Evolutionary conservation across 2,329 filamentous ascomycete genomes (phyloP), one percentile per base, ranked within the genome.

Genomic region (Didymella pomorum): DNA sequence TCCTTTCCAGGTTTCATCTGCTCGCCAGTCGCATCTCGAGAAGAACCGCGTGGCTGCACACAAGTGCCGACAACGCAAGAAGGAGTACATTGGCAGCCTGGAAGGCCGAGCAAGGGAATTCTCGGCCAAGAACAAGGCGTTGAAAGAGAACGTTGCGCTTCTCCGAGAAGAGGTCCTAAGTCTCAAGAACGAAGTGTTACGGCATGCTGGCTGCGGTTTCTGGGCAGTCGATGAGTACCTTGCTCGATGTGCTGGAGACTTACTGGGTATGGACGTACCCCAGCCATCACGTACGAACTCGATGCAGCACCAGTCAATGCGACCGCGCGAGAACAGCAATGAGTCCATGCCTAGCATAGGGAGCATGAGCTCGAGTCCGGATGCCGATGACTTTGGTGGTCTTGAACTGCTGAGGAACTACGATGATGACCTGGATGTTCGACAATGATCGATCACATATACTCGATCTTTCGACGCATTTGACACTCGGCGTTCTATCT

Each of bases 61-160:
- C 72, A 92, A 91, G 71, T 92, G 89, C 69, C 85, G 89, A 3
- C 84, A 89, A 68, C 91, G 90, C 78, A 86, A 87, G 75, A 87
- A 87, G 73, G 82, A 84, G 60, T 84, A 84, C 66, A 83, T 81
- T 33, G 77, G 81, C 54, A 69, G 78, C 35, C 79, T 86, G 14
- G 84, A 86, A 62, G 74, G 74, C 29, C 76, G 76, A 46, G 76
- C 77, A n/a, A 73, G 79, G 39, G 74, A 78, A 9, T 74, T 76
- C 25, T 74, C 72, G 2, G 52, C 67, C 9, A 72, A 72, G 61
- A 75, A 77, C 62, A 74, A 75, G 49, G 64, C 65, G 8, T 64
- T 78, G 33, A 74, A 73, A 43, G 73, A 73, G 12, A 71, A 70
- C 11, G 70, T 76, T 8, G 67, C 72, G 1, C 60, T 74, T 56